A percentile compares a stretch with the other conserved stretches of the same genome.
phyloP scores from a whole-genome alignment of 23 red algal species.

The Gracilaria gracilis region DNA sequence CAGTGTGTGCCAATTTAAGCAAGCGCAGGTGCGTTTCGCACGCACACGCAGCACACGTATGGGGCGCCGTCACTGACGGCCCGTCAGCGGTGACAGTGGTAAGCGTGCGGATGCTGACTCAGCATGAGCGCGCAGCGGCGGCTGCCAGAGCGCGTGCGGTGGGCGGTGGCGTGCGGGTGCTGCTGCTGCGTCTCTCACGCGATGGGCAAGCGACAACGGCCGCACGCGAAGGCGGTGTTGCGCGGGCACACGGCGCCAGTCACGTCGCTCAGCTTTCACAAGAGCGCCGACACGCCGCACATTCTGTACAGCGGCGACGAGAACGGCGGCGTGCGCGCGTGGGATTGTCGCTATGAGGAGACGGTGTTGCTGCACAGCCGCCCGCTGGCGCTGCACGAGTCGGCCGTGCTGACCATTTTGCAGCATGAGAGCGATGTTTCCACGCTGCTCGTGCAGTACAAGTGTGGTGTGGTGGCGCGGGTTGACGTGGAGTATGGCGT shows the following conservation, averaged over 20 bases:
- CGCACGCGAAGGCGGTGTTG: neutral
- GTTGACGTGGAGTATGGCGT: constrained; percentile 3
- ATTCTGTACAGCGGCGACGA: constrained; percentile 28
- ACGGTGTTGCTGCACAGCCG: neutral
- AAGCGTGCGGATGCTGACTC: no score
- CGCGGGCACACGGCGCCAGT: constrained; percentile 21
- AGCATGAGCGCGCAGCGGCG: no score
- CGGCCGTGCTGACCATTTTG: neutral
- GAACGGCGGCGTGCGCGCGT: neutral
- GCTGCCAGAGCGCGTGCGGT: no score
- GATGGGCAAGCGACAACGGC: constrained; percentile 3
- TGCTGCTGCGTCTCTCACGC: no score
- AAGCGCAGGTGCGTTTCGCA: no score
- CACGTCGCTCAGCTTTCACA: neutral
- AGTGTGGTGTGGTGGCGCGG: neutral
- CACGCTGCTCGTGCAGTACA: constrained; percentile 16
- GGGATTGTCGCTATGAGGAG: constrained; percentile 28
- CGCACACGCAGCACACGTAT: neutral
- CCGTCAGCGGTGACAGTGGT: no score
- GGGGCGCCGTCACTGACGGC: neutral
- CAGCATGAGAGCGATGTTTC: neutral
- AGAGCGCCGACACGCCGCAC: neutral
- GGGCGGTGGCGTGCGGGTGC: no score
- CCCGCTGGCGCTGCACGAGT: neutral
- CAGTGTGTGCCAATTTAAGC: no score